A percentile compares a stretch with the other conserved stretches of the same genome.
These are phyloP conservation scores for Lactarius hengduanensis DNA, from an alignment of 768 basidiomycete genomes.

Conservation along the genomic window DNA sequence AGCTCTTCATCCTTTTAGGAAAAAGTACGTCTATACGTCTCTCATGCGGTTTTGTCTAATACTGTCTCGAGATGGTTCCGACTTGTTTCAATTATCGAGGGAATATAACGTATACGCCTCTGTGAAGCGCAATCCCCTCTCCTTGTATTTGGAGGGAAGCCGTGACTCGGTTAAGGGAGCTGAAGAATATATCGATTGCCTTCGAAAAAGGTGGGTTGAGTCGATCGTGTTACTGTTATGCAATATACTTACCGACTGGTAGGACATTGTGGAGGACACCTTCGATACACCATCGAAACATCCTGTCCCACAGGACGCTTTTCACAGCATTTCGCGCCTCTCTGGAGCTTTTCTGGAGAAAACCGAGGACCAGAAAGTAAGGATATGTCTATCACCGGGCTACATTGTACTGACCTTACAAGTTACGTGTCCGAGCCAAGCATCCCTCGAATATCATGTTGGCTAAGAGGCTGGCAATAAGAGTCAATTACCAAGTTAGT, in stretches of 20 bases:
- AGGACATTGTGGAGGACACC: constrained; percentile 37
- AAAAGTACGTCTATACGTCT: constrained; percentile 47
- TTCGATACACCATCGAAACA: constrained; percentile 46
- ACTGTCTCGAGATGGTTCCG: constrained; percentile 52
- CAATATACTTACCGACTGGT: constrained; percentile 7
- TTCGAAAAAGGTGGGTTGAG: constrained; percentile 48
- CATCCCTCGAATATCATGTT: constrained; percentile 39
- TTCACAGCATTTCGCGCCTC: constrained; percentile 65
- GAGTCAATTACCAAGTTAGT: constrained; percentile 47
- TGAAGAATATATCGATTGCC: constrained; percentile 43
- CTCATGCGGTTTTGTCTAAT: constrained; percentile 17
- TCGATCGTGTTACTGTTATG: background rate
- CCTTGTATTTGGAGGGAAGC: constrained; percentile 58
- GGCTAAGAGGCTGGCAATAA: constrained; percentile 54
- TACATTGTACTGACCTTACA: background rate
- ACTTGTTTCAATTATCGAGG: constrained; percentile 58
- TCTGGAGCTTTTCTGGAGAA: constrained; percentile 64
- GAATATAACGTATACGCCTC: constrained; percentile 62
- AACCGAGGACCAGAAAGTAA: constrained; percentile 42
- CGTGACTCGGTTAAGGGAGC: constrained; percentile 51
- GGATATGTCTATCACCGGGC: constrained; percentile 36
- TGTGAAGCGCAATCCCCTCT: constrained; percentile 53
- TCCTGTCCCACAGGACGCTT: constrained; percentile 45
- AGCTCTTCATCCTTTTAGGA: constrained; percentile 71
- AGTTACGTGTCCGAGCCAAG: constrained; percentile 60